Evolutionary conservation across 1,284 basidiomycete species (phyloP).

Genomic region (Ganoderma leucocontextum): DNA sequence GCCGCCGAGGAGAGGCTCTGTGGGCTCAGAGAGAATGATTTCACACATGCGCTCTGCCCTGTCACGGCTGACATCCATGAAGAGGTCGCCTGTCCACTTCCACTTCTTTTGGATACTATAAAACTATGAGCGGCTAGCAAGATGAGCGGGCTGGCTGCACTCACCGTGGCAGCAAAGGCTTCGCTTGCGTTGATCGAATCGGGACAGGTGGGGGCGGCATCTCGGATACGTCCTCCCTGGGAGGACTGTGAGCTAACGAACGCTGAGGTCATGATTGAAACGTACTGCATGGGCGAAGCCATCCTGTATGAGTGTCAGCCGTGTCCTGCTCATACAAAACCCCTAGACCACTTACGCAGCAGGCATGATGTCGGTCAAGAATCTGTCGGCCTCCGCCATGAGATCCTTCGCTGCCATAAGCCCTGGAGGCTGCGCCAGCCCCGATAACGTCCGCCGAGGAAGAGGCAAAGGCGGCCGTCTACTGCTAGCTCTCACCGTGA

Average conservation of each 20-base stretch:
- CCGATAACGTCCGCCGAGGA: conserved; percentile 24
- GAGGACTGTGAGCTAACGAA: neutral
- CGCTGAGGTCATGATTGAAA: neutral
- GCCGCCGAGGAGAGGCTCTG: conserved; percentile 49
- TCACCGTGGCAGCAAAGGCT: conserved; percentile 24
- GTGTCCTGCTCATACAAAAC: too few relatives aligned
- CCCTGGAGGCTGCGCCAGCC: conserved; percentile 6
- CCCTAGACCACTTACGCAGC: conserved; percentile 42
- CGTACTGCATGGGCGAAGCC: conserved; percentile 44
- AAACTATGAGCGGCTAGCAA: neutral
- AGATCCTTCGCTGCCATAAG: conserved; percentile 10
- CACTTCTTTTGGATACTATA: conserved; percentile 43
- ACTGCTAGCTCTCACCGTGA: neutral
- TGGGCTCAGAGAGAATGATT: conserved; percentile 54
- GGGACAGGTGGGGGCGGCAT: conserved; percentile 21
- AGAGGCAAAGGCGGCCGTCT: conserved; percentile 24
- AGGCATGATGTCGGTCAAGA: conserved; percentile 51
- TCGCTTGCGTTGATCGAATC: conserved; percentile 4
- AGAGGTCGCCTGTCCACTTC: conserved; percentile 47
- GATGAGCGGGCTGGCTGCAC: neutral
- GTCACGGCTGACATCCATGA: conserved; percentile 40
- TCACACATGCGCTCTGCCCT: conserved; percentile 55
- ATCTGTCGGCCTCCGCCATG: conserved; percentile 42
- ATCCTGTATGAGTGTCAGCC: conserved; percentile 37
- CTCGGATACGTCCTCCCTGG: conserved; percentile 23